phyloP scores from a whole-genome alignment of 2,329 filamentous ascomycete genomes.

The Diaporthe australafricana region DNA sequence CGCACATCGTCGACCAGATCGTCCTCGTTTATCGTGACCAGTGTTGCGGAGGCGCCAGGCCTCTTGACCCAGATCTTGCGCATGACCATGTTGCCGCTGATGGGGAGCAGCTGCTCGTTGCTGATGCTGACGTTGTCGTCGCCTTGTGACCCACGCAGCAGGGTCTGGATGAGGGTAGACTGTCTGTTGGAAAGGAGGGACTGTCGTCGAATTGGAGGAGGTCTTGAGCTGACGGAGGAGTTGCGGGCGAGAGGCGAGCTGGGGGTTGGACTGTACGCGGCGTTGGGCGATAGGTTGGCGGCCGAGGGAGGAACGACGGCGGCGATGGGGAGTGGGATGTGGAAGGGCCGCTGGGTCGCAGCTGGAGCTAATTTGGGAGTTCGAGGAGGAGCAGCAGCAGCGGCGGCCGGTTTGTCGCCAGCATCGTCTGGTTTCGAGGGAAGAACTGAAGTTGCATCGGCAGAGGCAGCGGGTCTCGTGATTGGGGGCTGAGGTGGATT shows the following conservation, averaged over 20 bases:
- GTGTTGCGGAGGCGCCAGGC: slow-evolving; percentile 84
- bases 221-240: slow-evolving; percentile 42
- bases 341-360: slow-evolving; percentile 23
- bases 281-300: slow-evolving; percentile 38
- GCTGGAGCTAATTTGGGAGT: slow-evolving; percentile 29
- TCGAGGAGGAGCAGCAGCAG: slow-evolving; percentile 40
- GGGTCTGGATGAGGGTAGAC: slow-evolving; percentile 61
- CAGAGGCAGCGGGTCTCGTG: slow-evolving; percentile 10
- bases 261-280: slow-evolving; percentile 38
- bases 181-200: slow-evolving; percentile 59
- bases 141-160: slow-evolving; percentile 60
- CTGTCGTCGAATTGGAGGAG: slow-evolving; percentile 52
- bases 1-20: slow-evolving; percentile 95
- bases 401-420: slow-evolving; percentile 35
- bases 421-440: slow-evolving; percentile 21
- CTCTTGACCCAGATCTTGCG: slow-evolving; percentile 97
- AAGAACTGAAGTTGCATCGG: slow-evolving; percentile 15
- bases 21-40: slow-evolving; percentile 86
- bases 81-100: slow-evolving; percentile 66
- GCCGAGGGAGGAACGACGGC: slow-evolving; percentile 30
- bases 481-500: slow-evolving; percentile 30
- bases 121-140: slow-evolving; percentile 50
- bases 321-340: slow-evolving; percentile 33
- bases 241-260: slow-evolving; percentile 40
- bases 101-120: slow-evolving; percentile 50